phyloP scores from a whole-genome alignment of 2,329 filamentous ascomycete genomes.

The Neofusicoccum laricinum region DNA sequence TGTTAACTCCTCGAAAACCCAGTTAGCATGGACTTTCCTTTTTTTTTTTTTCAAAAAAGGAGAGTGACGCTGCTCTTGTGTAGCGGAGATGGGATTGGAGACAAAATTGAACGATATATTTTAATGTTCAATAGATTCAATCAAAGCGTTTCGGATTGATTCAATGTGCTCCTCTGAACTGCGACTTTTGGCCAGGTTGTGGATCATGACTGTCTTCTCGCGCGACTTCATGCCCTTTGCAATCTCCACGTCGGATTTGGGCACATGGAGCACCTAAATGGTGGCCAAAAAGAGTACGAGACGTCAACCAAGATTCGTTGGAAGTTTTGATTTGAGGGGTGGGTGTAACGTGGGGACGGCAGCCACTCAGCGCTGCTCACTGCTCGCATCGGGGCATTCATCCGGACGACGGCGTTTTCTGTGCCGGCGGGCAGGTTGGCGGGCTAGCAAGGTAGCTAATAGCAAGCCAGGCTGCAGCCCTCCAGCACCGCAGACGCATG shows the following conservation, averaged over 20 bases:
- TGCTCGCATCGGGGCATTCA: not conserved
- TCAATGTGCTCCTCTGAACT: conserved; percentile 27
- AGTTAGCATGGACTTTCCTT: too few species aligned
- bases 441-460: too few species aligned
- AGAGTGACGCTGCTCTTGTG: not conserved
- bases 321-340: not conserved
- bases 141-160: conserved; percentile 9
- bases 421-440: not conserved
- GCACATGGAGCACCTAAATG: conserved; percentile 55
- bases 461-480: too few species aligned
- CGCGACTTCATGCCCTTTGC: conserved; percentile 62
- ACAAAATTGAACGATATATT: not conserved
- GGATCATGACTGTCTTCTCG: conserved; percentile 56
- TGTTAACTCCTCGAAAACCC: too few species aligned
- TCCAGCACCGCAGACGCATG: not conserved
- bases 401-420: not conserved
- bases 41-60: not conserved
- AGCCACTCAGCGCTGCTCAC: not conserved
- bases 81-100: not conserved
- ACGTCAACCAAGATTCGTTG: not conserved
- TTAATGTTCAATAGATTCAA: conserved; percentile 2
- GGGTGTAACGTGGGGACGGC: not conserved
- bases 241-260: conserved; percentile 63
- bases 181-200: conserved; percentile 16
- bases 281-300: not conserved